Evolutionary conservation across 495 filamentous ascomycete species (phyloP).

Genomic region (Podospora conica): DNA sequence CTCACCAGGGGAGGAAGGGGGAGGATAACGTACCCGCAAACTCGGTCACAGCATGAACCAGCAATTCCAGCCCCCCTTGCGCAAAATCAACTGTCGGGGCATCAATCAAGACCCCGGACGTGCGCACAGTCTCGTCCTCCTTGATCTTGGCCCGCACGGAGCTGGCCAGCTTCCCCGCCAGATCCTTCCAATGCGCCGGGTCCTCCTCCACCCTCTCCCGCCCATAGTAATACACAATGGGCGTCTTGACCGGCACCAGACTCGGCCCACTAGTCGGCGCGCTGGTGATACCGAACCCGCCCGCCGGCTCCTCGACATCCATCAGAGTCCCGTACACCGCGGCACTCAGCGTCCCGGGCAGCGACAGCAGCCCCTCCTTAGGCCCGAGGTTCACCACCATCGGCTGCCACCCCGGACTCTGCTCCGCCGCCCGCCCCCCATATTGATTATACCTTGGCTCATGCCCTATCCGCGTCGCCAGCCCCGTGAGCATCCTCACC

Average conservation of each 20-base stretch:
- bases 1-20: neutral
- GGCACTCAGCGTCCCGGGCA: slow-evolving; percentile 81
- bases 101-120: slow-evolving; percentile 79
- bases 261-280: slow-evolving; percentile 88
- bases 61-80: slow-evolving; percentile 56
- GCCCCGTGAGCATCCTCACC: slow-evolving; percentile 71
- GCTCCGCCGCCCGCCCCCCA: neutral
- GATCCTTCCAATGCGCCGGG: slow-evolving; percentile 59
- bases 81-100: slow-evolving; percentile 61
- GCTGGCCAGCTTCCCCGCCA: slow-evolving; percentile 72
- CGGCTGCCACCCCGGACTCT: slow-evolving; percentile 52
- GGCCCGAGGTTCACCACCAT: slow-evolving; percentile 84
- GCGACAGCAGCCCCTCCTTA: slow-evolving; percentile 73
- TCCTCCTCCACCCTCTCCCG: slow-evolving; percentile 70
- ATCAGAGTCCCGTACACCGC: slow-evolving; percentile 77
- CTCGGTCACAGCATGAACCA: slow-evolving; percentile 79
- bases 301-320: slow-evolving; percentile 61
- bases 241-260: slow-evolving; percentile 80
- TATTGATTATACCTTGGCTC: neutral
- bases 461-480: slow-evolving; percentile 60
- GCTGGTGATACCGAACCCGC: slow-evolving; percentile 79
- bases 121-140: slow-evolving; percentile 65
- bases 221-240: slow-evolving; percentile 87
- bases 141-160: slow-evolving; percentile 70
- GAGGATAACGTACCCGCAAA: slow-evolving; percentile 59